These are phyloP conservation scores for Phytophthora meadii DNA, from an alignment of 352 stramenopile species.

Conservation along the genomic window DNA sequence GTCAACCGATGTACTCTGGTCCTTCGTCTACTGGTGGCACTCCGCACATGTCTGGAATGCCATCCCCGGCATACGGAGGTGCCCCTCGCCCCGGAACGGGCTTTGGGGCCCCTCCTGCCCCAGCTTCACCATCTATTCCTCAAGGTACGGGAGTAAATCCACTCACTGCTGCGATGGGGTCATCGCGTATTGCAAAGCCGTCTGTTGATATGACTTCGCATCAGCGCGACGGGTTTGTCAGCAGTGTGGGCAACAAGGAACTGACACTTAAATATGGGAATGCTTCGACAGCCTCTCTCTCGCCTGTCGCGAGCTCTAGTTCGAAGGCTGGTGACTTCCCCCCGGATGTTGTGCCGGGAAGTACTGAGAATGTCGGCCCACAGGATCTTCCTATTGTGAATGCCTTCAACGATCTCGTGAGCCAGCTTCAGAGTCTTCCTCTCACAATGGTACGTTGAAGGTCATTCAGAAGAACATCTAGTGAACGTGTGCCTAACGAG, in stretches of 20 bases:
- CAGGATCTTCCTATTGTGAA: conserved; percentile 86
- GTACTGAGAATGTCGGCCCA: conserved; percentile 74
- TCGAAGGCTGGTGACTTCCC: conserved; percentile 53
- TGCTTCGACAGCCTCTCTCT: conserved; percentile 64
- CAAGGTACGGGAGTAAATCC: conserved; percentile 79
- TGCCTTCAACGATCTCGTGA: conserved; percentile 81
- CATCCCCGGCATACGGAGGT: conserved; percentile 39
- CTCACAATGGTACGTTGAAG: conserved; percentile 80
- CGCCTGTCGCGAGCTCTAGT: conserved; percentile 45
- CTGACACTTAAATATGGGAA: conserved; percentile 90
- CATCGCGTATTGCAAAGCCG: conserved; percentile 80
- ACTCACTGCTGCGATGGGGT: conserved; percentile 61
- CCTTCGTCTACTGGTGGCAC: conserved; percentile 42
- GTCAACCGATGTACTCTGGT: conserved; percentile 48
- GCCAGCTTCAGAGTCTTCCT: conserved; percentile 70
- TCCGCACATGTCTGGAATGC: conserved; percentile 32
- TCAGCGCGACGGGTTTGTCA: conserved; percentile 87
- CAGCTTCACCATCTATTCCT: conserved; percentile 48
- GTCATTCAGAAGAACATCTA: background rate
- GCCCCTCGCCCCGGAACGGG: conserved; percentile 42
- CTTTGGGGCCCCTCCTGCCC: conserved; percentile 40
- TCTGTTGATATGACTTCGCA: conserved; percentile 85
- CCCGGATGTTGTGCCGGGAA: conserved; percentile 56
- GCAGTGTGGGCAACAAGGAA: conserved; percentile 88
- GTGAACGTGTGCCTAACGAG: conserved; percentile 3